A percentile compares a stretch with the other conserved stretches of the same genome.
Conservation (phyloP, 805 yeast species). For the Lipomyces lipofer region DNA sequence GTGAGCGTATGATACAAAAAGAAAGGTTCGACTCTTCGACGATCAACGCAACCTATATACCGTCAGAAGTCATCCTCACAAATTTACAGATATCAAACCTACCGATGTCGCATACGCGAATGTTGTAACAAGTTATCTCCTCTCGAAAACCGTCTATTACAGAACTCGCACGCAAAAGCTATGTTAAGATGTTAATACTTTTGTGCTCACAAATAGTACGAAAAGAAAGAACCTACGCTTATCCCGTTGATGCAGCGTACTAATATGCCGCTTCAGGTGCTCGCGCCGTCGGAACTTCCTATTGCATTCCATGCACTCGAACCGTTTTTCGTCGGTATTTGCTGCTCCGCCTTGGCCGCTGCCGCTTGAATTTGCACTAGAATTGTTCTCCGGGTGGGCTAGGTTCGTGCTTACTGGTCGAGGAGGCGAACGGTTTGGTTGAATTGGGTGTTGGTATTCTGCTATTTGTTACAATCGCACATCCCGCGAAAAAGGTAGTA, state of each 20-base stretch:
- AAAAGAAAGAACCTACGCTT: slow-evolving; percentile 45
- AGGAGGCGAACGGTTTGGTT: slow-evolving; percentile 2
- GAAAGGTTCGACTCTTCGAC: too few relatives aligned
- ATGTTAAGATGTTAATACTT: background rate
- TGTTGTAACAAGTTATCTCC: slow-evolving; percentile 69
- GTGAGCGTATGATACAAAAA: too few relatives aligned
- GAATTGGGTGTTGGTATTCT: slow-evolving; percentile 15
- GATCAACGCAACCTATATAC: too few relatives aligned
- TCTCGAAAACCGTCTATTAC: slow-evolving; percentile 65
- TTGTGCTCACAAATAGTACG: background rate
- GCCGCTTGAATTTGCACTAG: too few relatives aligned
- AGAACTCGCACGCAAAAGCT: slow-evolving; percentile 58
- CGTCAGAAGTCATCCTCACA: background rate
- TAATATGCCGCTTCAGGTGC: slow-evolving; percentile 70
- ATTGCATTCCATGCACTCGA: slow-evolving; percentile 62
- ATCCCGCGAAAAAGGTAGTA: background rate
- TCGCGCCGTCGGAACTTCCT: slow-evolving; percentile 73
- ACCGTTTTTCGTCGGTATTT: slow-evolving; percentile 35
- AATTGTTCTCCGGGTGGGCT: too few relatives aligned
- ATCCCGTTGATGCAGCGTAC: slow-evolving; percentile 68
- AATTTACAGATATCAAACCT: background rate
- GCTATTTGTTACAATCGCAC: background rate
- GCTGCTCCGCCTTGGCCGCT: too few relatives aligned
- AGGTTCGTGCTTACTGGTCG: background rate
- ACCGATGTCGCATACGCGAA: slow-evolving; percentile 53